Evolutionary conservation across 352 stramenopile genomes (phyloP).

Genomic region (Elongisporangium senticosum): DNA sequence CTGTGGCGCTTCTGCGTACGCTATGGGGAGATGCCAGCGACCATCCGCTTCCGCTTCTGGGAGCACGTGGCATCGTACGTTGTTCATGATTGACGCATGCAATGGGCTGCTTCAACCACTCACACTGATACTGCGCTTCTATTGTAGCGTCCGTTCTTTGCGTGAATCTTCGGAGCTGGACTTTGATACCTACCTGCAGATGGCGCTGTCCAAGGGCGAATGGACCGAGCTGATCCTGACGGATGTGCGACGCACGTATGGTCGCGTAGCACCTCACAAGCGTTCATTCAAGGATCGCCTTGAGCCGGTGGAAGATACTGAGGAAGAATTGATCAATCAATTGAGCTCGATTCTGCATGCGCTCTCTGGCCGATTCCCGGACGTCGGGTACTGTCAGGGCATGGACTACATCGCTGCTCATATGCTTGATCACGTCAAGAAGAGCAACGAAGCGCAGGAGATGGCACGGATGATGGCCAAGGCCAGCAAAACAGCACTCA

Average conservation of each 20-base stretch:
- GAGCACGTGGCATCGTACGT: conserved; percentile 40
- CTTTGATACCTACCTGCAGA: conserved; percentile 82
- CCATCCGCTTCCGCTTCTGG: conserved; percentile 71
- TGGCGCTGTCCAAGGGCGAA: conserved; percentile 81
- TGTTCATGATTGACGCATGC: conserved; percentile 2
- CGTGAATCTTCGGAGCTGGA: conserved; percentile 57
- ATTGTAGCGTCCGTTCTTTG: conserved; percentile 25
- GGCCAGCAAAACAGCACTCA: conserved; percentile 8
- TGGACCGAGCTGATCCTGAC: conserved; percentile 78
- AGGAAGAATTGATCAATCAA: conserved; percentile 70
- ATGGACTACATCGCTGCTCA: conserved; percentile 87
- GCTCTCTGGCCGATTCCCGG: conserved; percentile 66
- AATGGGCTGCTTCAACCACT: not conserved
- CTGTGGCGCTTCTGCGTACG: conserved; percentile 83
- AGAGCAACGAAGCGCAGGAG: conserved; percentile 36
- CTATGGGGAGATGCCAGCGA: conserved; percentile 54
- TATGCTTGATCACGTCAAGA: conserved; percentile 79
- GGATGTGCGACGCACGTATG: conserved; percentile 81
- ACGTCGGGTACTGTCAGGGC: conserved; percentile 83
- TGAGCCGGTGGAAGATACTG: conserved; percentile 38
- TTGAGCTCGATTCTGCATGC: conserved; percentile 79
- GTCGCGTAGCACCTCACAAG: conserved; percentile 75
- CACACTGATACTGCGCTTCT: not conserved
- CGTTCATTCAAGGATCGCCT: conserved; percentile 47
- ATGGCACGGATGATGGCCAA: not conserved